phyloP scores from a whole-genome alignment of 2,329 filamentous ascomycete species.

The Pseudogymnoascus sp. region DNA sequence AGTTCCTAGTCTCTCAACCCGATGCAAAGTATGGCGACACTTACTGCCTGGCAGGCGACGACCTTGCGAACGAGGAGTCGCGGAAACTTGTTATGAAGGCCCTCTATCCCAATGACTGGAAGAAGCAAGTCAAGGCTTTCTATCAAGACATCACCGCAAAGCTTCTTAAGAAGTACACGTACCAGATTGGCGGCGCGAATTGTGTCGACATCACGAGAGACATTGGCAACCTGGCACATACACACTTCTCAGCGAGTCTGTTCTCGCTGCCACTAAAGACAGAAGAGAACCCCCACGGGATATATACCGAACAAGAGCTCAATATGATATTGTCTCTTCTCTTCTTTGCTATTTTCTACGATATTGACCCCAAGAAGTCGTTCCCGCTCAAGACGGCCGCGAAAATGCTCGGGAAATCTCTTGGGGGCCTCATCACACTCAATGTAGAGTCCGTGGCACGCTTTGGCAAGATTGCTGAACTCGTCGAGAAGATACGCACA shows the following conservation, averaged over 20 bases:
- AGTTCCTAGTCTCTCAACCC: conserved; percentile 53
- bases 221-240: conserved; percentile 45
- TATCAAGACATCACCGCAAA: conserved; percentile 55
- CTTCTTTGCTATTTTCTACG: conserved; percentile 56
- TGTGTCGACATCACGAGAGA: conserved; percentile 61
- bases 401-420: conserved; percentile 47
- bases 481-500: conserved; percentile 37
- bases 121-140: conserved; percentile 55
- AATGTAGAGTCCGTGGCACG: conserved; percentile 52
- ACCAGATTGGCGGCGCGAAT: conserved; percentile 42
- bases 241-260: conserved; percentile 47
- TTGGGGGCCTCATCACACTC: conserved; percentile 55
- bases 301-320: conserved; percentile 49
- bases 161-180: conserved; percentile 58
- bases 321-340: conserved; percentile 56
- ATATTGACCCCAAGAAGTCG: conserved; percentile 56
- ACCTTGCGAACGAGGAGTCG: conserved; percentile 41
- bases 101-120: conserved; percentile 56
- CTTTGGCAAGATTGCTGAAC: conserved; percentile 47
- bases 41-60: conserved; percentile 50
- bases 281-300: conserved; percentile 39
- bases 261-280: conserved; percentile 50
- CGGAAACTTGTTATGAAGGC: conserved; percentile 47
- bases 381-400: conserved; percentile 56
- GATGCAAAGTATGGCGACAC: conserved; percentile 43